Base-by-base conservation (phyloP, 2,329 filamentous ascomycete species). In the Paramyrothecium roridum region DNA sequence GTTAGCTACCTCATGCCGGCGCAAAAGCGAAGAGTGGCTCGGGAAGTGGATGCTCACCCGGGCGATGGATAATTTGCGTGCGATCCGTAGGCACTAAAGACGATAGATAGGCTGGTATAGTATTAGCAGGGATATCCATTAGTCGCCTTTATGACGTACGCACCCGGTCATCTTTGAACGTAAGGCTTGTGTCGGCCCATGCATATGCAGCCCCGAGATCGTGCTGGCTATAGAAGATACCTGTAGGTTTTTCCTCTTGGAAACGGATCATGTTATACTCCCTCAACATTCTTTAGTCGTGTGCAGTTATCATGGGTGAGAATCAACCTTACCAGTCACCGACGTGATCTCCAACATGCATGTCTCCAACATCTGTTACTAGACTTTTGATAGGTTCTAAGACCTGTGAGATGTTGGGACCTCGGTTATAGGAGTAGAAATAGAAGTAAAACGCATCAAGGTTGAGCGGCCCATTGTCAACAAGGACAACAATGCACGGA, bases 381-480 rank as follows among this genome's bases (percentile, higher is more conserved):
- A 69, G 13, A 1, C 57, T 53, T 2, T 69, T 55, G 6, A 71
- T 30, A 0, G 69, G 69, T 22, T 67, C 64, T 23, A 71, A 16
- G 0, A 71, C 67, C 34, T 70, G 69, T 0, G 65, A 69, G 53
- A 69, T 61, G 17, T 70, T 70, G 0, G 66, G 60, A 0, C 69
- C 69, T 34, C 67, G 62, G 1, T 71, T 67, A 20, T 65, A 71
- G 0, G 69, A 70, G 51, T 71, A 71, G n/a, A 71, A 71, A 20
- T 71, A 71, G 43, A 71, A 71, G 53, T 66, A 71, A 12, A 71
- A 71, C 0, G 66, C 69, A 30, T 69, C 69, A 1, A 69, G 8
- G 7, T 70, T 64, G 1, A 57, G 33, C 8, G 62, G 37, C 26
- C 53, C 57, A 52, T 65, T 67, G 12, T 68, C 63, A 0, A 71